Conservation (phyloP, 495 filamentous ascomycete species). For the Penicillium lividum region DNA sequence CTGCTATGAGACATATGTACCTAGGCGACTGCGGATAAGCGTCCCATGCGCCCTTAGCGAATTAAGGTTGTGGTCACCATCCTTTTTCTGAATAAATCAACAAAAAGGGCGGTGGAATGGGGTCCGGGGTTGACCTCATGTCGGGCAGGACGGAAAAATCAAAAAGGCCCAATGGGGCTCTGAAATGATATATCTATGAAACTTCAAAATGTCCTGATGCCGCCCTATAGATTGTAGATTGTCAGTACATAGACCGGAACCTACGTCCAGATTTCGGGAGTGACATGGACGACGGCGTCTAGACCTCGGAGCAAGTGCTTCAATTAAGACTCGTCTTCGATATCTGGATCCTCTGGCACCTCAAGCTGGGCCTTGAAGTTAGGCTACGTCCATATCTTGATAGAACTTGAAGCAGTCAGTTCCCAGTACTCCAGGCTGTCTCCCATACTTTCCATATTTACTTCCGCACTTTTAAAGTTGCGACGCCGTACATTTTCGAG, state of each 20-base stretch:
- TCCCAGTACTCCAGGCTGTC: too few relatives aligned
- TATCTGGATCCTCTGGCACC: too few relatives aligned
- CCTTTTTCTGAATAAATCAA: slow-evolving; percentile 37
- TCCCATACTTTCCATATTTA: too few relatives aligned
- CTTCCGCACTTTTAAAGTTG: too few relatives aligned
- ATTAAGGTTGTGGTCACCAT: slow-evolving; percentile 50
- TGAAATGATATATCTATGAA: slow-evolving; percentile 37
- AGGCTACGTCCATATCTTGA: too few relatives aligned
- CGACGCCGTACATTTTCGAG: too few relatives aligned
- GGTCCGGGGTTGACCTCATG: slow-evolving; percentile 31
- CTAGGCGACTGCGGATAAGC: slow-evolving; percentile 51
- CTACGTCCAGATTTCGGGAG: too few relatives aligned
- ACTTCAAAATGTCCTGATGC: slow-evolving; percentile 19
- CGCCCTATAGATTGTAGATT: slow-evolving; percentile 13
- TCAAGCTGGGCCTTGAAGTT: too few relatives aligned
- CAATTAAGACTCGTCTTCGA: too few relatives aligned
- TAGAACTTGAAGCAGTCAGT: too few relatives aligned
- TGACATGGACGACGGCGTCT: too few relatives aligned
- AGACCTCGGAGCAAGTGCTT: too few relatives aligned
- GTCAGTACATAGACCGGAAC: neutral
- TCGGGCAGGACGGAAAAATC: slow-evolving; percentile 34
- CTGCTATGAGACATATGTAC: slow-evolving; percentile 55
- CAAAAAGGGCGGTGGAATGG: slow-evolving; percentile 33
- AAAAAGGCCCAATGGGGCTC: slow-evolving; percentile 29
- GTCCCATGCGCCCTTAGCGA: slow-evolving; percentile 48